Evolutionary conservation across 2,329 filamentous ascomycete species (phyloP).

Genomic region (Parascedosporium putredinis): DNA sequence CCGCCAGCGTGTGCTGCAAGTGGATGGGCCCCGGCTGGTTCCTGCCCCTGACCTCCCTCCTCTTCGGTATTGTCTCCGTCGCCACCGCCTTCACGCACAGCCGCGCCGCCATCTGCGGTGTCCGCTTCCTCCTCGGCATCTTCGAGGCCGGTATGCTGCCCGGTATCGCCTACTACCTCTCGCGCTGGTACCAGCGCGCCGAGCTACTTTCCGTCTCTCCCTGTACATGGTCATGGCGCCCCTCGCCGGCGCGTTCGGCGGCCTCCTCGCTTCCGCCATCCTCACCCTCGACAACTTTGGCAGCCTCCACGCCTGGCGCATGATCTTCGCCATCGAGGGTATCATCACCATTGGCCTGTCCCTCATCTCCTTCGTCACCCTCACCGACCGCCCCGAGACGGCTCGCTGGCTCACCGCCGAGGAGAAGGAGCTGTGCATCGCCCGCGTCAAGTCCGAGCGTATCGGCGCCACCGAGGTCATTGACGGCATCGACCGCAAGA

Average conservation of each 20-base stretch:
- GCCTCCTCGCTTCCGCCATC: slow-evolving; percentile 52
- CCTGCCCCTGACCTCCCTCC: slow-evolving; percentile 44
- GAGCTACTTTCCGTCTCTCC: slow-evolving; percentile 48
- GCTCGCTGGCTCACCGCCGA: slow-evolving; percentile 53
- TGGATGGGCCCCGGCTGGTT: slow-evolving; percentile 56
- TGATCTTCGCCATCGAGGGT: slow-evolving; percentile 65
- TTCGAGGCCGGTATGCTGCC: slow-evolving; percentile 58
- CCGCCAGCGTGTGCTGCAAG: slow-evolving; percentile 52
- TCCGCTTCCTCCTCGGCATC: slow-evolving; percentile 49
- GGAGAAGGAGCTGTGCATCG: slow-evolving; percentile 53
- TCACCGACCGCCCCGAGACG: slow-evolving; percentile 56
- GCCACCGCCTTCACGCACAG: slow-evolving; percentile 49
- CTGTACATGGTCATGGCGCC: slow-evolving; percentile 57
- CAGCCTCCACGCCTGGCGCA: slow-evolving; percentile 47
- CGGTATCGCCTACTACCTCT: slow-evolving; percentile 56
- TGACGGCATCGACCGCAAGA: slow-evolving; percentile 48
- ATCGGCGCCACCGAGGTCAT: slow-evolving; percentile 47
- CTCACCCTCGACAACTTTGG: slow-evolving; percentile 48
- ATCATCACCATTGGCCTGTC: slow-evolving; percentile 44
- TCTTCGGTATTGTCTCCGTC: slow-evolving; percentile 49
- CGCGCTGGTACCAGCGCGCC: slow-evolving; percentile 44
- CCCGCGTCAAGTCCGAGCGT: slow-evolving; percentile 48
- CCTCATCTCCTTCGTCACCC: slow-evolving; percentile 47
- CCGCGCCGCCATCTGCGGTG: slow-evolving; percentile 34
- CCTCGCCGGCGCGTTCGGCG: slow-evolving; percentile 57